These are phyloP conservation scores for Stephania cephalantha DNA, from an alignment of 164 flowering plant species.

Conservation along the genomic window DNA sequence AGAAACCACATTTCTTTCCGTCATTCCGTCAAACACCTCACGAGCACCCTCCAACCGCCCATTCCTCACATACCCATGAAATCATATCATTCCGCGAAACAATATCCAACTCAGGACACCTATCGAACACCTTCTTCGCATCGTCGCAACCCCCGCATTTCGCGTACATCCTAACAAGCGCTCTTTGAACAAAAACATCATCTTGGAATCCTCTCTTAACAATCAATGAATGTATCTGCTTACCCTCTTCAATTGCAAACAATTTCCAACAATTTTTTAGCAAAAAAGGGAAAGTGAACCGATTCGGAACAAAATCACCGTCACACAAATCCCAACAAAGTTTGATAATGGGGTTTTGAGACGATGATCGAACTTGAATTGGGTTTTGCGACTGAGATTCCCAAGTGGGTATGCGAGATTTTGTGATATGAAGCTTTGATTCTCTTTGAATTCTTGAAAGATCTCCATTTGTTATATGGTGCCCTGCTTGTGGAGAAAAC, in stretches of 20 bases:
- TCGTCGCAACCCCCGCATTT: constrained; percentile 10
- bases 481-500: not conserved
- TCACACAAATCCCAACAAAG: not conserved
- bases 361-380: not conserved
- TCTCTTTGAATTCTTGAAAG: not conserved
- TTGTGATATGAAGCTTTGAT: not conserved
- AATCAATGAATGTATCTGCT: constrained; percentile 10
- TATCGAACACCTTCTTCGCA: constrained; percentile 6
- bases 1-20: constrained; percentile 14
- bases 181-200: constrained; percentile 8
- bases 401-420: not conserved
- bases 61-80: constrained; percentile 4
- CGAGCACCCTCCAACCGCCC: constrained; percentile 5
- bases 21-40: constrained; percentile 10
- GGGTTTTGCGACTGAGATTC: not conserved
- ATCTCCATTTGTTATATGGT: not conserved
- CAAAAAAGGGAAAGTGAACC: constrained; percentile 5
- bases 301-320: not conserved
- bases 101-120: constrained; percentile 8
- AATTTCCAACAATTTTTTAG: constrained; percentile 5
- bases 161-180: constrained; percentile 14
- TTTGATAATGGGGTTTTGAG: not conserved
- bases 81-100: constrained; percentile 10
- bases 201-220: constrained; percentile 3
- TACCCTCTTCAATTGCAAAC: constrained; percentile 11